Evolutionary conservation across 2,329 filamentous ascomycete species (phyloP), one percentile per base, ranked within the genome.

Genomic region (Cladobotryum protrusum): DNA sequence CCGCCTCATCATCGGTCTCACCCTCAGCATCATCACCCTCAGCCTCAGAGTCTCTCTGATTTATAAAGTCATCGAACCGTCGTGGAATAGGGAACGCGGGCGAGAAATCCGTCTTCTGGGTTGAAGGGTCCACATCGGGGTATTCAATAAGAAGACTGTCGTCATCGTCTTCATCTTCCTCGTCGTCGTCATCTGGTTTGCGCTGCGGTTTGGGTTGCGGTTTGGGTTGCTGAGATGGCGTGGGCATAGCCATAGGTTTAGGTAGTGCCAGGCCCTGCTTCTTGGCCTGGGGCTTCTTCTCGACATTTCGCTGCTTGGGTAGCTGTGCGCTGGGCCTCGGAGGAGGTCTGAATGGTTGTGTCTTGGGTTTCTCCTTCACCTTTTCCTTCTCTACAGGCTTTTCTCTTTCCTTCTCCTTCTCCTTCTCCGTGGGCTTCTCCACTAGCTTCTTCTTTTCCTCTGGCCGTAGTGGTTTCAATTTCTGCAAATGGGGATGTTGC

Each of bases 401-500:
- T n/a, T 18, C 37, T 13, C n/a, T 37, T n/a, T n/a, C 35, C 35
- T 6, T 37, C 12, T n/a, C 17, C 35, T 14, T 19, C 5, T n/a
- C 11, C 4, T 15, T 18, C 14, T 15, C 19, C 14, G 6, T 37
- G 6, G 6, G 7, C 39, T 29, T 47, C 18, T 47, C 45, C 14
- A 29, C 32, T 3, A 39, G 17, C 13, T 46, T 50, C 49, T 50
- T 50, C 19, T 56, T 43, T 50, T 53, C 54, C 61, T 65, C 33
- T 47, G 54, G 45, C 48, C 63, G 62, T 37, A 60, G 61, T 9
- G 48, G 45, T 56, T 19, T 43, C 62, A 64, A 40, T 56, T 52
- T 66, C 19, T 75, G 73, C 35, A 93, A 75, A 53, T 88, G 87
- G 9, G 82, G 75, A 62, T 88, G 83, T 61, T 85, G 77, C 45